These are phyloP conservation scores for Zizania palustris DNA, from an alignment of 202 grass and related monocot species.

Conservation along the genomic window DNA sequence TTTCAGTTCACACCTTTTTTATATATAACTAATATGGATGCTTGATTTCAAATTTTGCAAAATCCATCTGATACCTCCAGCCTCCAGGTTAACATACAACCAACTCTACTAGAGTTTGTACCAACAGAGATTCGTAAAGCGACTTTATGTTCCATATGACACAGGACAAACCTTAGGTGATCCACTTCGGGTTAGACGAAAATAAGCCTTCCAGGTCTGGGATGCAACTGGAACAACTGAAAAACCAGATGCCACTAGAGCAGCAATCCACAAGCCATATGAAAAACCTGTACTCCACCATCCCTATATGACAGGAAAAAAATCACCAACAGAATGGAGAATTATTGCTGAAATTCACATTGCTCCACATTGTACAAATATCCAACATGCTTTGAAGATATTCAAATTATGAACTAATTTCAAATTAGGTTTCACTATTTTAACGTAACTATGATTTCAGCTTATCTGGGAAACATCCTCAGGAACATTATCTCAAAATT, in stretches of 20 bases:
- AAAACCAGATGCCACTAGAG: slow-evolving; percentile 89
- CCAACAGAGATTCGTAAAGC: slow-evolving; percentile 22
- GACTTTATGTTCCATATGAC: slow-evolving; percentile 12
- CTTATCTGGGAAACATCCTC: slow-evolving; percentile 23
- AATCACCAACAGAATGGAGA: not conserved
- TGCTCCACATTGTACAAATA: not conserved
- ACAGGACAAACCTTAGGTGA: slow-evolving; percentile 64
- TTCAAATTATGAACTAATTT: slow-evolving; percentile 9
- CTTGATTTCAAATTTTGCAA: not conserved
- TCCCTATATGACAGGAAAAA: slow-evolving; percentile 55
- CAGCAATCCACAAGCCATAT: slow-evolving; percentile 90
- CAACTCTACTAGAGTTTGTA: slow-evolving; percentile 21
- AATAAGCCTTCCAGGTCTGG: slow-evolving; percentile 77
- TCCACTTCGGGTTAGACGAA: slow-evolving; percentile 56
- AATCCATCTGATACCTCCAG: not conserved
- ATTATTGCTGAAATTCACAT: slow-evolving; percentile 10
- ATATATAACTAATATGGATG: not conserved
- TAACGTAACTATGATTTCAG: slow-evolving; percentile 5
- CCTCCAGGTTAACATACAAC: slow-evolving; percentile 31
- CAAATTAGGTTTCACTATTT: not conserved
- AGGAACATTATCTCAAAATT: slow-evolving; percentile 23
- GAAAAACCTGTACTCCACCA: slow-evolving; percentile 95
- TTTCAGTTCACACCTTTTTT: not conserved
- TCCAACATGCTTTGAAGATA: not conserved
- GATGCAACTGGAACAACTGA: slow-evolving; percentile 75